phyloP scores from a whole-genome alignment of 805 yeast genomes.

The Metschnikowia proteae region DNA sequence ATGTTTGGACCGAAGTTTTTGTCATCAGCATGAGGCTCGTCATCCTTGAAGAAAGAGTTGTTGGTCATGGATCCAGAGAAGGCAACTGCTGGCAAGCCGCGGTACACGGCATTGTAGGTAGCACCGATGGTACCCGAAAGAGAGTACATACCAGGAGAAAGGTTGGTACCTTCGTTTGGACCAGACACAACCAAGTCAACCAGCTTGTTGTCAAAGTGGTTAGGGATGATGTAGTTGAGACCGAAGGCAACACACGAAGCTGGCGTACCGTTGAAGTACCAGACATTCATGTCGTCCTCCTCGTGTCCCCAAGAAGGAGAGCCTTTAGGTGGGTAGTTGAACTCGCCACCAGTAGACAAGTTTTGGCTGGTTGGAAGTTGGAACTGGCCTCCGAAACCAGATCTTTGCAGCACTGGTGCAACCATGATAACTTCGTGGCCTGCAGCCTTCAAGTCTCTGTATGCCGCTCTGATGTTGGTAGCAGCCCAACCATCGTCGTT shows the following conservation, averaged over 20 bases:
- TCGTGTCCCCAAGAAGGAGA: constrained; percentile 57
- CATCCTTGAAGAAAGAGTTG: constrained; percentile 27
- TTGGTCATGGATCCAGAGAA: constrained; percentile 25
- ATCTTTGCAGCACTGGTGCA: constrained; percentile 20
- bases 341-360: constrained; percentile 45
- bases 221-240: constrained; percentile 24
- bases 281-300: constrained; percentile 28
- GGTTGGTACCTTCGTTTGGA: constrained; percentile 30
- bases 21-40: constrained; percentile 17
- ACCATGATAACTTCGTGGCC: constrained; percentile 20
- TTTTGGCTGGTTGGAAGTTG: constrained; percentile 37
- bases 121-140: constrained; percentile 28
- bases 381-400: constrained; percentile 42
- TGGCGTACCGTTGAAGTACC: constrained; percentile 31
- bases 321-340: constrained; percentile 45
- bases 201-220: constrained; percentile 17
- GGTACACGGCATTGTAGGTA: constrained; percentile 22
- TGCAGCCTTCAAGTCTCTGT: constrained; percentile 34
- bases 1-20: constrained; percentile 23
- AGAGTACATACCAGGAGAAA: constrained; percentile 27
- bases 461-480: constrained; percentile 54
- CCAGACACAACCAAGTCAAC: constrained; percentile 27
- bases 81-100: constrained; percentile 26
- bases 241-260: constrained; percentile 26
- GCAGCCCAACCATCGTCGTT: constrained; percentile 59